A percentile compares a stretch with the other conserved stretches of the same genome.
Conservation (phyloP, 768 basidiomycete species). For the Panellus pusillus region DNA sequence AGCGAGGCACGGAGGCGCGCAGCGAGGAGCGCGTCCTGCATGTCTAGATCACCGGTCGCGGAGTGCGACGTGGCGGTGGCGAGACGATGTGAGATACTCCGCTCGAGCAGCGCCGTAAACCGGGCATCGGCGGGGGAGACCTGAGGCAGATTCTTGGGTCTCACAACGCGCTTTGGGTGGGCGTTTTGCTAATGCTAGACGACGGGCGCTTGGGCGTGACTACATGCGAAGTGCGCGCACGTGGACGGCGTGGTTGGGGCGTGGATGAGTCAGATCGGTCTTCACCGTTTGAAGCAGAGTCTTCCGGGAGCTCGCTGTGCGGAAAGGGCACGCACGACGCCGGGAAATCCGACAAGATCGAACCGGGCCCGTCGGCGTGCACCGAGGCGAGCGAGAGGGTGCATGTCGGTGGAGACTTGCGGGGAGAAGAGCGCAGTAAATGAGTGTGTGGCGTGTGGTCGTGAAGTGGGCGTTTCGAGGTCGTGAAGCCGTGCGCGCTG, state of each 20-base stretch:
- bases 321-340: constrained; percentile 8
- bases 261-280: neutral
- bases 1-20: constrained; percentile 3
- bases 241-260: constrained; percentile 2
- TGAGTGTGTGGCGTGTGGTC: no score
- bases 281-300: neutral
- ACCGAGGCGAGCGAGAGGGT: constrained; percentile 10
- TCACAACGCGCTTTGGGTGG: neutral
- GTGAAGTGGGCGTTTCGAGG: no score
- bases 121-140: neutral
- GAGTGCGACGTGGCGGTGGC: neutral
- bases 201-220: neutral
- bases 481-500: no score
- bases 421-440: neutral
- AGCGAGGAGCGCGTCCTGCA: constrained; percentile 4
- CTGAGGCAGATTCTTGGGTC: no score
- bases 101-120: constrained; percentile 9
- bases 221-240: constrained; percentile 15
- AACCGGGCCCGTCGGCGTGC: neutral
- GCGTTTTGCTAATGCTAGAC: no score
- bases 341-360: neutral
- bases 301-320: neutral
- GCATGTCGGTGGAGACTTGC: constrained; percentile 14
- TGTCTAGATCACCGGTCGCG: neutral
- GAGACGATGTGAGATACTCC: constrained; percentile 2